Percentiles rank a stretch among this genome's conserved stretches.
Conservation (phyloP, 176 grass and related monocot genomes). For the Panicum miliaceum region DNA sequence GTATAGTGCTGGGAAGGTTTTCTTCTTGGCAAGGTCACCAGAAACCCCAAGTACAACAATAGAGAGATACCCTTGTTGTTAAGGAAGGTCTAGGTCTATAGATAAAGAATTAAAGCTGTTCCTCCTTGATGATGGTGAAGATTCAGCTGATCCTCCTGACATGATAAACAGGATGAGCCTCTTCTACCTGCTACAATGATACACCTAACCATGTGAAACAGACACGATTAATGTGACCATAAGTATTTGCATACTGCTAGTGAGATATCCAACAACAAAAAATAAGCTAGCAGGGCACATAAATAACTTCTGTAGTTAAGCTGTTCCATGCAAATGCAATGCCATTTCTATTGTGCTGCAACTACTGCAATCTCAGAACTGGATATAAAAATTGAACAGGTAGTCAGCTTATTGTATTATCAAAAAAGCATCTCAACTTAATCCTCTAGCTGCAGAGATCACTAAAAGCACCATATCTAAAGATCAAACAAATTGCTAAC, state of each 20-base stretch:
- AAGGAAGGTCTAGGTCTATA: conserved; percentile 62
- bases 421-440: background rate
- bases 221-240: conserved; percentile 4
- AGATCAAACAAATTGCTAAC: too few relatives aligned
- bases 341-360: conserved; percentile 7
- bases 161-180: conserved; percentile 48
- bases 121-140: conserved; percentile 65
- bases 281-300: background rate
- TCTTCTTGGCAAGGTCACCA: conserved; percentile 99
- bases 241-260: background rate
- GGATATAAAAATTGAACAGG: conserved; percentile 34
- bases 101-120: conserved; percentile 71
- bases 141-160: conserved; percentile 51
- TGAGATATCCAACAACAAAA: conserved; percentile 16
- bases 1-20: conserved; percentile 97
- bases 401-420: background rate
- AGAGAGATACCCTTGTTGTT: conserved; percentile 70
- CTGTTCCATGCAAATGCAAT: conserved; percentile 7
- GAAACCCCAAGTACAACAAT: conserved; percentile 97
- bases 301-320: background rate
- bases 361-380: background rate
- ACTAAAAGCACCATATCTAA: background rate
- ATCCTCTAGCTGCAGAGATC: background rate
- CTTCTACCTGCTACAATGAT: conserved; percentile 42
- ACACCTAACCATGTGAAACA: conserved; percentile 45